Base-by-base conservation (phyloP, 2,329 filamentous ascomycete genomes). In the Septoria petroselini region DNA sequence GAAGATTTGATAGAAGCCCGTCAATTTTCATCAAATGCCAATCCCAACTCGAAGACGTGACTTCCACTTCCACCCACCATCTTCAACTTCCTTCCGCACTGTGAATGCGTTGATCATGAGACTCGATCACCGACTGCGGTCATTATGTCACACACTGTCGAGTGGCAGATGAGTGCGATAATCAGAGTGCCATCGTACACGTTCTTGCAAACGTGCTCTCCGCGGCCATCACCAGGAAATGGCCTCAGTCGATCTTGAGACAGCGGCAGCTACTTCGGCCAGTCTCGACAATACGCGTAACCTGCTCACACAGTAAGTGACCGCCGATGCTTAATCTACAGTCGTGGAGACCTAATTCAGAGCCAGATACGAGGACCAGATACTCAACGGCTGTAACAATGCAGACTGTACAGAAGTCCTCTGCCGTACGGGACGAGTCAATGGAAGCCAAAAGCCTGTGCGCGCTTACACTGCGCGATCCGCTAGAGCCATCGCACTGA, bases 381-480 rank as follows among this genome's bases (percentile, higher is more conserved):
- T 95, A 4, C 80, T 88, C 41, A 78, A 85, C 56, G 90, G 90
- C 54, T 95, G 90, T 64, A 79, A 81, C 46, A 77, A 79, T 55
- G 71, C 74, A 33, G 73, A 75, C 31, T 95, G 90, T 68, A 74
- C 72, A 17, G 89, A 83, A 1, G 69, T 85, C 7, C 88, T 86
- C 12, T 95, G 90, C 71, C 85, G 88, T 63, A 89, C 84, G 49
- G 89, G 81, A 62, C 80, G 86, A 35, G 83, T 79, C 65, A 80
- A 86, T 54, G 72, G 82, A 17, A 55, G 42, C 33, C 77, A 80
- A 21, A 77, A 78, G 0, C 87, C 88, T 2, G 77, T 89, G 58
- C 83, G 89, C 51, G 79, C 82, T 64, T 93, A 90, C 65, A 95
- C 84, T 48, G 77, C 84, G 8, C 81, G 88, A 21, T 94, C 88